Evolutionary conservation across 352 stramenopile genomes (phyloP).

Genomic region (Globisporangium echinulatum): DNA sequence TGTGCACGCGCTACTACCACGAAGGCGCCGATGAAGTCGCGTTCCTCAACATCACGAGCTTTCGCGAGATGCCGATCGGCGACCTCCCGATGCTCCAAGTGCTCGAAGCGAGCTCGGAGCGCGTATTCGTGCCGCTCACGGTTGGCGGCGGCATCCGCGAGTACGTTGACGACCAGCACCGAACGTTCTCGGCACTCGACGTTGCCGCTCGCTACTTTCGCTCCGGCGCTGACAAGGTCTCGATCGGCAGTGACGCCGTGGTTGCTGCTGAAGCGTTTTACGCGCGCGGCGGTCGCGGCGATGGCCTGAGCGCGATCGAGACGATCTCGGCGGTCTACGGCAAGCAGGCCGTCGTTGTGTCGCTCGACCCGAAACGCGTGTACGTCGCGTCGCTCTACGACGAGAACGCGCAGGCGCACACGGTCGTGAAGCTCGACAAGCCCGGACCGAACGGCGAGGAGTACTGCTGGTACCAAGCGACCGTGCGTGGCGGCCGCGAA

Average conservation of each 20-base stretch:
- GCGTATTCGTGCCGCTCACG: conserved; percentile 97
- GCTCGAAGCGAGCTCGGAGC: conserved; percentile 91
- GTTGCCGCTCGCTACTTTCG: conserved; percentile 96
- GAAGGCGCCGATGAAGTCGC: conserved; percentile 96
- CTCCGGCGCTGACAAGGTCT: conserved; percentile 98
- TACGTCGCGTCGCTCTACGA: conserved; percentile 81
- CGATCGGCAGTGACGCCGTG: conserved; percentile 96
- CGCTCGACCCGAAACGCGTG: conserved; percentile 91
- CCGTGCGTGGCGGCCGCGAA: conserved; percentile 94
- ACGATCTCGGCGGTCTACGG: conserved; percentile 96
- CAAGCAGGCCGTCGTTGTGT: conserved; percentile 96
- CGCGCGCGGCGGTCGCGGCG: conserved; percentile 57
- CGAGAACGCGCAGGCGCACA: conserved; percentile 46
- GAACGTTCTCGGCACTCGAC: conserved; percentile 89
- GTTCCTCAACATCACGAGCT: conserved; percentile 99
- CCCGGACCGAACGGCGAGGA: conserved; percentile 90
- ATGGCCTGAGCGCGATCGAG: conserved; percentile 90
- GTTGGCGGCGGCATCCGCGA: conserved; percentile 96
- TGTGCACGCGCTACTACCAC: conserved; percentile 94
- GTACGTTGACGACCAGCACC: conserved; percentile 90
- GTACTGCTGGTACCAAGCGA: conserved; percentile 98
- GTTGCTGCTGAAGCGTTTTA: conserved; percentile 90
- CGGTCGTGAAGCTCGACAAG: conserved; percentile 63
- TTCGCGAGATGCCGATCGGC: conserved; percentile 94
- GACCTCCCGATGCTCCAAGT: conserved; percentile 97